Percentiles rank a stretch among this genome's conserved stretches.
phyloP scores from a whole-genome alignment of 2,329 filamentous ascomycete genomes.

The Neonectria sp. region DNA sequence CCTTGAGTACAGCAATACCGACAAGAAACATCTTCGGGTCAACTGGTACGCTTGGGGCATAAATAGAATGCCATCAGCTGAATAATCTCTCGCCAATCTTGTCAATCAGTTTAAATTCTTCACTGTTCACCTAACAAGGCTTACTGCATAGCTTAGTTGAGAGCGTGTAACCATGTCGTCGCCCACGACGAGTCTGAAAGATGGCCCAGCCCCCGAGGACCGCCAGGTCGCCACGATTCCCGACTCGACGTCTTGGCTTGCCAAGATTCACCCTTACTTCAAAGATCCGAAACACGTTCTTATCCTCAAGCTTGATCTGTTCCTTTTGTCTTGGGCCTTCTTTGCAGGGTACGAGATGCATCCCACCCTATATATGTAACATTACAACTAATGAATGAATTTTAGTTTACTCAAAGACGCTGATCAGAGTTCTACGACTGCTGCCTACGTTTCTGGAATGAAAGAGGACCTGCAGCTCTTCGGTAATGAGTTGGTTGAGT shows the following conservation, averaged over 20 bases:
- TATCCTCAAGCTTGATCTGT: conserved; percentile 48
- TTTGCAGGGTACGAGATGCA: conserved; percentile 31
- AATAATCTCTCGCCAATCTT: neutral
- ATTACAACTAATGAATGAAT: neutral
- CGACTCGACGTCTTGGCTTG: conserved; percentile 48
- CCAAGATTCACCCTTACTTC: conserved; percentile 50
- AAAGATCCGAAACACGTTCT: conserved; percentile 47
- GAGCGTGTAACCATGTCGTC: conserved; percentile 31
- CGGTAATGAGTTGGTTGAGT: conserved; percentile 41
- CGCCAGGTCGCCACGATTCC: neutral
- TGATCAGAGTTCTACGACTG: conserved; percentile 42
- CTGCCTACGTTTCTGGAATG: conserved; percentile 43
- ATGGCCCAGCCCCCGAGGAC: neutral
- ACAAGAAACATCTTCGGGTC: neutral
- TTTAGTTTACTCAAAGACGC: conserved; percentile 33
- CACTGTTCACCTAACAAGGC: neutral
- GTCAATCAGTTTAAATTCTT: neutral
- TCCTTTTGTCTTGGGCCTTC: conserved; percentile 47
- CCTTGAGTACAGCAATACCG: neutral
- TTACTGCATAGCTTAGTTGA: neutral
- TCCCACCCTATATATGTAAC: neutral
- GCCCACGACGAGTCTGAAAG: conserved; percentile 28
- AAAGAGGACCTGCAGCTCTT: conserved; percentile 38
- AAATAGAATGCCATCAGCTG: conserved; percentile 7
- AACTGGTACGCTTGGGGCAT: neutral